phyloP scores from a whole-genome alignment of 208 protist genomes.

The Crithidia mellificae region DNA sequence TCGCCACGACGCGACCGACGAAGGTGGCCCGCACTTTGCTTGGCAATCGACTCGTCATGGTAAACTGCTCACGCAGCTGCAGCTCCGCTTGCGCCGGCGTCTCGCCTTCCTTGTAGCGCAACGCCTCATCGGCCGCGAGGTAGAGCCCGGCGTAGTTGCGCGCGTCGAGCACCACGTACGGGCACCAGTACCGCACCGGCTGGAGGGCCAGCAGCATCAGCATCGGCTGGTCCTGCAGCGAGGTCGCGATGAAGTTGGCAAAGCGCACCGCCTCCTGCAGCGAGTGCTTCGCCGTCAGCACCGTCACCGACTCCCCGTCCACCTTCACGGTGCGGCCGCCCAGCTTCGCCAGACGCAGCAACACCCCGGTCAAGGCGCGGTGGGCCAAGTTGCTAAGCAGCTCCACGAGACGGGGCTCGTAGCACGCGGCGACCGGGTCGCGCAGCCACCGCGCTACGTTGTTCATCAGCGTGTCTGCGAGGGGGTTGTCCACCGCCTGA shows the following conservation, averaged over 20 bases:
- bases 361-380: slow-evolving; percentile 74
- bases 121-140: slow-evolving; percentile 44
- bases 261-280: slow-evolving; percentile 83
- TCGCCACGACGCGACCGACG: slow-evolving; percentile 29
- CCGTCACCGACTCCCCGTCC: slow-evolving; percentile 64
- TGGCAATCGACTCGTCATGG: slow-evolving; percentile 55
- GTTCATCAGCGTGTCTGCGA: slow-evolving; percentile 71
- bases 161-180: slow-evolving; percentile 68
- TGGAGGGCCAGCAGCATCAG: slow-evolving; percentile 78
- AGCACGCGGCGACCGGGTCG: slow-evolving; percentile 73
- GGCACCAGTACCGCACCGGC: slow-evolving; percentile 81
- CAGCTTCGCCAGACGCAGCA: slow-evolving; percentile 84
- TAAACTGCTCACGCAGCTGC: slow-evolving; percentile 46
- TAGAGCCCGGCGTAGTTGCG: slow-evolving; percentile 69
- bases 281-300: slow-evolving; percentile 80
- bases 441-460: slow-evolving; percentile 88
- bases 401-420: slow-evolving; percentile 86
- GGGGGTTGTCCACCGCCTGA: slow-evolving; percentile 61
- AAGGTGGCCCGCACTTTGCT: slow-evolving; percentile 40
- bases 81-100: slow-evolving; percentile 32
- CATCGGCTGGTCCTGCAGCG: slow-evolving; percentile 89
- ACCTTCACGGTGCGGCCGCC: slow-evolving; percentile 85
- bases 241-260: slow-evolving; percentile 69
- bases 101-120: slow-evolving; percentile 29
- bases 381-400: slow-evolving; percentile 75